Conservation (phyloP, 2,329 filamentous ascomycete species). For the Colletotrichum higginsianum region DNA sequence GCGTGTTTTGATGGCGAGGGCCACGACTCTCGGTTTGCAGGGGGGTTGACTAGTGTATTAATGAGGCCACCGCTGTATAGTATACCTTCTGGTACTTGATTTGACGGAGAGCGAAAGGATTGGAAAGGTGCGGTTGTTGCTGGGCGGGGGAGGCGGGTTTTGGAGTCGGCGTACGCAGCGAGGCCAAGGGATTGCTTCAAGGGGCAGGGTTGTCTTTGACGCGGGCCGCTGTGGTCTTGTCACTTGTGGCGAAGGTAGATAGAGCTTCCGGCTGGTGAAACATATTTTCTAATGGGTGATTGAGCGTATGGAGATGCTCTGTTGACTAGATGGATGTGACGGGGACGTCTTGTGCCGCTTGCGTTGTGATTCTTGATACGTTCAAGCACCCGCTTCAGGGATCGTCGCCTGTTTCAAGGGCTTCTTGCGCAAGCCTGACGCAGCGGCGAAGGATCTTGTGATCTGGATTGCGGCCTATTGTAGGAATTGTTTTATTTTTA, state of each 20-base stretch:
- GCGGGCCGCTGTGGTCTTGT: neutral
- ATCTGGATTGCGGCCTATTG: too few species aligned
- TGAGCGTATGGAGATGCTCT: neutral
- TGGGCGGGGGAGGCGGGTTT: neutral
- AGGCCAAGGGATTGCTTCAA: conserved; percentile 1
- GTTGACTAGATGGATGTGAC: too few species aligned
- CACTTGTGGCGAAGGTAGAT: neutral
- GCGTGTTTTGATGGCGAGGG: neutral
- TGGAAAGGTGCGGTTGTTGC: conserved; percentile 8
- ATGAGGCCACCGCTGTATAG: conserved; percentile 36
- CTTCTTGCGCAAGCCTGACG: too few species aligned
- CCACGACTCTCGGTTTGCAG: neutral
- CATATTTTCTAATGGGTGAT: neutral
- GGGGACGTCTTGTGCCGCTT: too few species aligned
- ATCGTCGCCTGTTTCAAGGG: too few species aligned
- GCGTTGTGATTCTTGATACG: too few species aligned
- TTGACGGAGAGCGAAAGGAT: conserved; percentile 21
- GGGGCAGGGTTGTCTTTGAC: neutral
- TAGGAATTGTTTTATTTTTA: too few species aligned
- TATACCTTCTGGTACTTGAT: conserved; percentile 33
- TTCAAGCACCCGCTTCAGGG: too few species aligned
- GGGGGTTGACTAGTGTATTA: conserved; percentile 14
- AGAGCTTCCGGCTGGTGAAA: conserved; percentile 9
- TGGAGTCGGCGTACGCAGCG: conserved; percentile 33
- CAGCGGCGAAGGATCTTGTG: too few species aligned